phyloP scores from a whole-genome alignment of 2,329 filamentous ascomycete genomes.

The Aspergillus piperis region DNA sequence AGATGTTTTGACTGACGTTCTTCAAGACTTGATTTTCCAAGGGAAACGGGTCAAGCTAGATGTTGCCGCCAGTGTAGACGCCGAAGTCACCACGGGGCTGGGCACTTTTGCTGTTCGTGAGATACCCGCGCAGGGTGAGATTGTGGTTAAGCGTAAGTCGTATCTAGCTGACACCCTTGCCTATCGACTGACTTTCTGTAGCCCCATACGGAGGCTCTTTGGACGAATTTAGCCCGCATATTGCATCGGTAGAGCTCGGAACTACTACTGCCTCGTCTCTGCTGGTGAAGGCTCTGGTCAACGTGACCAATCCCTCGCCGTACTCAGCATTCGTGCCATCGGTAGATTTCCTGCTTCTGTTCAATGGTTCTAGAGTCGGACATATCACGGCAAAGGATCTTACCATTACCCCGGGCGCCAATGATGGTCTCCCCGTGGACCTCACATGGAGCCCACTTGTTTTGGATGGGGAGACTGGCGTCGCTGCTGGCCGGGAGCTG shows the following conservation, averaged over 20 bases:
- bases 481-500: constrained; percentile 66
- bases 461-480: constrained; percentile 63
- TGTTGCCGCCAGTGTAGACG: constrained; percentile 78
- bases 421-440: constrained; percentile 67
- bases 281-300: constrained; percentile 69
- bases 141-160: constrained; percentile 91
- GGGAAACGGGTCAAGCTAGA: constrained; percentile 68
- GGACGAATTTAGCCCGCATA: constrained; percentile 59
- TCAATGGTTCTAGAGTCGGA: constrained; percentile 73
- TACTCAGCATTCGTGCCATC: constrained; percentile 84
- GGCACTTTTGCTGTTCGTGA: constrained; percentile 78
- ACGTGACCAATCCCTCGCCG: constrained; percentile 85
- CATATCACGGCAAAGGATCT: constrained; percentile 70
- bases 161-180: constrained; percentile 22
- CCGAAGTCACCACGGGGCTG: constrained; percentile 77
- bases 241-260: constrained; percentile 71
- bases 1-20: constrained; percentile 74
- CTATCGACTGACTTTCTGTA: constrained; percentile 40
- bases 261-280: constrained; percentile 73
- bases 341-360: constrained; percentile 72
- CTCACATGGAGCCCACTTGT: constrained; percentile 73
- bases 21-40: constrained; percentile 79
- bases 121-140: constrained; percentile 78
- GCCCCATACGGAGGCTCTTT: constrained; percentile 60
- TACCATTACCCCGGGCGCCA: constrained; percentile 67